These are phyloP conservation scores for Phyllosticta capitalensis DNA, from an alignment of 2,329 filamentous ascomycete species.

Conservation along the genomic window DNA sequence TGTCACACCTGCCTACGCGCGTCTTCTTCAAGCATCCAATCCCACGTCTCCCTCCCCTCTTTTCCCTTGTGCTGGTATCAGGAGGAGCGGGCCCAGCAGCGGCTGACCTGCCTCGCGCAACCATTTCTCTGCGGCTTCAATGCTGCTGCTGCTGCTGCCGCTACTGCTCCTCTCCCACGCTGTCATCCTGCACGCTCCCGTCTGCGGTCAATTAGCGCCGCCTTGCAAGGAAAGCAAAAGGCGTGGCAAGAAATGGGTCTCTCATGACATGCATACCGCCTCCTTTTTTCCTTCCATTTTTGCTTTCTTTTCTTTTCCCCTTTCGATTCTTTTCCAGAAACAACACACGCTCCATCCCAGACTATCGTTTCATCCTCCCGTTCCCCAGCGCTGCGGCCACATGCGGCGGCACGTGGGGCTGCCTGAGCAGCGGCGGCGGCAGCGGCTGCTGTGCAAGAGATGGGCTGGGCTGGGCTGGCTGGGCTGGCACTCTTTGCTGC, in stretches of 20 bases:
- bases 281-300: neutral
- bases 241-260: neutral
- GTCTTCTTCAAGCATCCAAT: neutral
- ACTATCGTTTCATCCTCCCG: neutral
- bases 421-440: conserved; percentile 27
- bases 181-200: neutral
- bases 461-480: neutral
- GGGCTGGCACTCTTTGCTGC: too few species aligned
- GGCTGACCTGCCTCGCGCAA: neutral
- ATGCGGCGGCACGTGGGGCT: conserved; percentile 18
- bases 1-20: neutral
- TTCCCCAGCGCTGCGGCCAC: neutral
- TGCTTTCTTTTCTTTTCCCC: neutral
- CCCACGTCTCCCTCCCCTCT: neutral
- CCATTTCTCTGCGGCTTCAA: neutral
- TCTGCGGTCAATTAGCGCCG: neutral
- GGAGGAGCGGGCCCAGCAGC: neutral
- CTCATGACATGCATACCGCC: neutral
- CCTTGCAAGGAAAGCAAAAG: neutral
- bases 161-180: neutral
- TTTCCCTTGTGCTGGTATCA: neutral
- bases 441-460: neutral
- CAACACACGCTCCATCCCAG: neutral
- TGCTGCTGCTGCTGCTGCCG: neutral
- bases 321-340: neutral